Conservation (phyloP, 306 rosid species). For the Betula pendula region DNA sequence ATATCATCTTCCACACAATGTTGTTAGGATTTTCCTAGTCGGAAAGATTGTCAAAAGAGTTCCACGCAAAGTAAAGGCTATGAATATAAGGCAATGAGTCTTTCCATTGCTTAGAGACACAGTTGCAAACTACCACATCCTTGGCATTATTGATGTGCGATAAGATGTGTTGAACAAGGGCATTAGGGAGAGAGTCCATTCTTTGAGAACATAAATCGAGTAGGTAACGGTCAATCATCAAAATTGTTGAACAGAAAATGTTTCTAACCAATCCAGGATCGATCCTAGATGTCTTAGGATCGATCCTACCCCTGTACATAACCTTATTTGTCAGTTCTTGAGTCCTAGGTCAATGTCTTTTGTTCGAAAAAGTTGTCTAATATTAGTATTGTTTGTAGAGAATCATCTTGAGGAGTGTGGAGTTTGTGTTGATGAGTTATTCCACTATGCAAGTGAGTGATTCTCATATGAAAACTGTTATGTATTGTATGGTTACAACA, state of each 20-base stretch:
- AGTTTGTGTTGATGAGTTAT: too few species aligned
- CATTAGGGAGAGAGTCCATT: conserved; percentile 87
- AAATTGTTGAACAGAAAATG: background rate
- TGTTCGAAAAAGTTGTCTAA: too few species aligned
- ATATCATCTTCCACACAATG: conserved; percentile 68
- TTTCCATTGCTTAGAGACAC: conserved; percentile 87
- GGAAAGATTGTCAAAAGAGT: conserved; percentile 57
- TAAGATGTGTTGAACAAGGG: conserved; percentile 70
- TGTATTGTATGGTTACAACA: too few species aligned
- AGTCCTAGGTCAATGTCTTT: too few species aligned
- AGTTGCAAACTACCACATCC: conserved; percentile 79
- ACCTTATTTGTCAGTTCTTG: too few species aligned
- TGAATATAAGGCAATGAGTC: conserved; percentile 57
- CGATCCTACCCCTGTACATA: too few species aligned
- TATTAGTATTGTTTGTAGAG: too few species aligned
- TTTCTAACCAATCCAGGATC: too few species aligned
- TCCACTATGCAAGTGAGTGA: too few species aligned
- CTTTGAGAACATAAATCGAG: conserved; percentile 37
- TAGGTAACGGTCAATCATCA: conserved; percentile 20
- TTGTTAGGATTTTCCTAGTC: conserved; percentile 49
- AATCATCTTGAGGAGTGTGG: too few species aligned
- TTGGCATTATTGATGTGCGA: conserved; percentile 66
- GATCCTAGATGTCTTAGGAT: too few species aligned
- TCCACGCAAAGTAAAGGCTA: conserved; percentile 80
- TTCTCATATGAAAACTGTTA: too few species aligned